phyloP scores from a whole-genome alignment of 768 basidiomycete species.

The Brasilioporus rufonigricans region DNA sequence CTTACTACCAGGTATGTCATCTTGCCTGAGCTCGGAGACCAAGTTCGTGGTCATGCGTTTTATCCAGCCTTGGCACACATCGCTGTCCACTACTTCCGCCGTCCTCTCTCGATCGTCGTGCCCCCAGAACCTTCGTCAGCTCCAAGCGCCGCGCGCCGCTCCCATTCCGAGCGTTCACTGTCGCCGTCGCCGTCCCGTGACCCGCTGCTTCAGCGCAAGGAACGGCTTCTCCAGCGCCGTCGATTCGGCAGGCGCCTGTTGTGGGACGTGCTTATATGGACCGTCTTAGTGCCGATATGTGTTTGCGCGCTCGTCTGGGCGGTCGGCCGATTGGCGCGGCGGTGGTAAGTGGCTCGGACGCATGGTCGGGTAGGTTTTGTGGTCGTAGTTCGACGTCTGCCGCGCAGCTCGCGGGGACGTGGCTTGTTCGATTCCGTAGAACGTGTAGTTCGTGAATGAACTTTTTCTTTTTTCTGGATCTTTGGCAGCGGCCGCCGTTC shows the following conservation, averaged over 20 bases:
- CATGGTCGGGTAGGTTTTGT: slow-evolving; percentile 5
- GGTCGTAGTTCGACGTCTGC: background rate
- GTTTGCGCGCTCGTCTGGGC: slow-evolving; percentile 57
- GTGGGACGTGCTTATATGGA: slow-evolving; percentile 85
- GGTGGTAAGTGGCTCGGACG: slow-evolving; percentile 44
- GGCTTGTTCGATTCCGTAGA: background rate
- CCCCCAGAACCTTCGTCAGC: slow-evolving; percentile 41
- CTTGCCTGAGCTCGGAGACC: background rate
- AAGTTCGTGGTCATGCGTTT: background rate
- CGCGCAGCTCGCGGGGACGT: background rate
- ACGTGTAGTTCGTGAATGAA: background rate
- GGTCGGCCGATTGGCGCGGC: slow-evolving; percentile 46
- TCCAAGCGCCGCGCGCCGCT: slow-evolving; percentile 19
- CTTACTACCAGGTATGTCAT: slow-evolving; percentile 54
- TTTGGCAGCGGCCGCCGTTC: background rate
- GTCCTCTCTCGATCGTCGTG: slow-evolving; percentile 81
- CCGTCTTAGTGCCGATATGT: slow-evolving; percentile 63
- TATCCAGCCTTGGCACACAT: slow-evolving; percentile 69
- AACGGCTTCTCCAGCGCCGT: slow-evolving; percentile 73
- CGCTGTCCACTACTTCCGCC: slow-evolving; percentile 77
- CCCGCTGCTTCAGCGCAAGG: slow-evolving; percentile 83
- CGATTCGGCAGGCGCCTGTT: slow-evolving; percentile 69
- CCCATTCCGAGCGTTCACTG: slow-evolving; percentile 16
- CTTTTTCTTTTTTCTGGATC: background rate
- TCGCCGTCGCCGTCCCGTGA: slow-evolving; percentile 43